phyloP scores from a whole-genome alignment of 1,139 yeast species.

The Scheffersomyces cryptocercus region DNA sequence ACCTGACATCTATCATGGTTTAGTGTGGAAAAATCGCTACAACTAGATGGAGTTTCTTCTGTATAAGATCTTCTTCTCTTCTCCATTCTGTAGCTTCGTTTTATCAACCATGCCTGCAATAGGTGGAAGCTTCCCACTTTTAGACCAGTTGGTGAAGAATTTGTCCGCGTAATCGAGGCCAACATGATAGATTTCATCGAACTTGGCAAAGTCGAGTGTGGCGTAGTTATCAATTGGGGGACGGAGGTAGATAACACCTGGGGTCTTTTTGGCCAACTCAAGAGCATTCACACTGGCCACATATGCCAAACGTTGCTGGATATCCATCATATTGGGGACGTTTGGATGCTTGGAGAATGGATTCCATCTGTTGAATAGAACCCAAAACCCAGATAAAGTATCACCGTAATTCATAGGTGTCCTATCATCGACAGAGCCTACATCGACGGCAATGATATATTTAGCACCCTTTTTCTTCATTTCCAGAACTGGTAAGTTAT shows the following conservation, averaged over 20 bases:
- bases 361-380: conserved; percentile 81
- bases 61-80: conserved; percentile 27
- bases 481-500: conserved; percentile 87
- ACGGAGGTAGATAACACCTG: conserved; percentile 85
- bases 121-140: conserved; percentile 55
- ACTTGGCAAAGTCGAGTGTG: conserved; percentile 88
- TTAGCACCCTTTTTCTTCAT: conserved; percentile 90
- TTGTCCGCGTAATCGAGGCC: conserved; percentile 76
- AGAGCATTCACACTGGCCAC: conserved; percentile 94
- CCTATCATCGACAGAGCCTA: conserved; percentile 90
- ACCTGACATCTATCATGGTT: no score
- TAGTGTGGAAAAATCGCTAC: no score
- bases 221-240: conserved; percentile 95
- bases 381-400: conserved; percentile 91
- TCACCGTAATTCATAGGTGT: conserved; percentile 93
- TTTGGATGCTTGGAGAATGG: conserved; percentile 86
- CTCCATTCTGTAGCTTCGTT: conserved; percentile 15
- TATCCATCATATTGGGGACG: conserved; percentile 93
- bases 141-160: conserved; percentile 54
- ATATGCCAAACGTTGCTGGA: conserved; percentile 89
- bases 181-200: conserved; percentile 82
- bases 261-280: conserved; percentile 79
- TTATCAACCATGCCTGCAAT: conserved; percentile 56
- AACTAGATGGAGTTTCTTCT: conserved; percentile 65
- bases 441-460: conserved; percentile 92